phyloP scores from a whole-genome alignment of 306 rosid genomes.

The Prosopis cineraria region DNA sequence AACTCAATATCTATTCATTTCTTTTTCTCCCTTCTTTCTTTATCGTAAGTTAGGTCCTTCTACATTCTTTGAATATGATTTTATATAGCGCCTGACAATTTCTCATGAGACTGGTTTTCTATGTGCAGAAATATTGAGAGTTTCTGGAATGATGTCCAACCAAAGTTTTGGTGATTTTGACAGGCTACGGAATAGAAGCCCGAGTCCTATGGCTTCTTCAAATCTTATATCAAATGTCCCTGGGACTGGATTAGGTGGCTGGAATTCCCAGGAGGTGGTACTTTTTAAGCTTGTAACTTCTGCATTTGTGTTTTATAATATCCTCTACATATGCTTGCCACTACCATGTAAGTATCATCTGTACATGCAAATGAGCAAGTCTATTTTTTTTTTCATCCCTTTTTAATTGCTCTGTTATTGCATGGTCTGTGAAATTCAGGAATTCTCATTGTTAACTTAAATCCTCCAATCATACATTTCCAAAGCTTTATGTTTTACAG shows the following conservation, averaged over 20 bases:
- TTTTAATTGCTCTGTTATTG: background rate
- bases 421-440: background rate
- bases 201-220: slow-evolving; percentile 41
- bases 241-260: slow-evolving; percentile 78
- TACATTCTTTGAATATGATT: slow-evolving; percentile 5
- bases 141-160: slow-evolving; percentile 97
- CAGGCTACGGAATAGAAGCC: slow-evolving; percentile 90
- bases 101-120: slow-evolving; percentile 40
- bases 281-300: slow-evolving; percentile 13
- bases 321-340: slow-evolving; percentile 23
- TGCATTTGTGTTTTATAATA: slow-evolving; percentile 7
- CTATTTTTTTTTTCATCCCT: background rate
- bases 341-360: background rate
- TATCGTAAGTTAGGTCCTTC: background rate
- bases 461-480: background rate
- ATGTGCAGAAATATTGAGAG: slow-evolving; percentile 86
- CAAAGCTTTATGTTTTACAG: background rate
- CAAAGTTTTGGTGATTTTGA: slow-evolving; percentile 97
- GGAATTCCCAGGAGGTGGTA: slow-evolving; percentile 94
- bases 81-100: slow-evolving; percentile 18
- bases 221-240: slow-evolving; percentile 78
- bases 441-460: background rate
- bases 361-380: background rate
- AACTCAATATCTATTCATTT: background rate
- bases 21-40: background rate